A percentile compares a stretch with the other conserved stretches of the same genome.
Evolutionary conservation across 148 eudicot species (phyloP).

Genomic region (Bassia scoparia): DNA sequence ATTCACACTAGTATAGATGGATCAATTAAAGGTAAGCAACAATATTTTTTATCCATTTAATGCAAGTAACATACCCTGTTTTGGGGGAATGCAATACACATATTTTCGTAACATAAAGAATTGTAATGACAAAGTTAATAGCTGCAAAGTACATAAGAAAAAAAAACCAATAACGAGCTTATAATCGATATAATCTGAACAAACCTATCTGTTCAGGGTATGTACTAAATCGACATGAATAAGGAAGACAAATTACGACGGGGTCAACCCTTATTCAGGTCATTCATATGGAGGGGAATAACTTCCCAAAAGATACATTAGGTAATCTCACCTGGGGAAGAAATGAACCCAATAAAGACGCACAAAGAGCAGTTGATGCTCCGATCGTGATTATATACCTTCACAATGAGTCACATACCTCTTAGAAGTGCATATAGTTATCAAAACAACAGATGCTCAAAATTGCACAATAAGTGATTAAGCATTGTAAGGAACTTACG

Average conservation of each 20-base stretch:
- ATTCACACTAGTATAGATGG: neutral
- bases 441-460: neutral
- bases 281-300: neutral
- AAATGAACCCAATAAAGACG: constrained; percentile 90
- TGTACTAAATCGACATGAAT: too few species aligned
- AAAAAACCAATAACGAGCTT: neutral
- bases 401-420: constrained; percentile 22
- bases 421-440: constrained; percentile 9
- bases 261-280: neutral
- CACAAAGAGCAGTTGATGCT: constrained; percentile 83
- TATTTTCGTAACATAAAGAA: neutral
- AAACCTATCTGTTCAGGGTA: too few species aligned
- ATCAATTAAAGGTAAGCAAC: neutral
- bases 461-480: neutral
- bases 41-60: neutral
- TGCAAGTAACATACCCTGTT: neutral
- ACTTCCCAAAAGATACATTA: constrained; percentile 1
- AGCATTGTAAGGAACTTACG: constrained; percentile 51
- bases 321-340: constrained; percentile 68
- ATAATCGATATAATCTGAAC: neutral
- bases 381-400: constrained; percentile 84
- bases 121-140: neutral
- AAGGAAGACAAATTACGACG: neutral
- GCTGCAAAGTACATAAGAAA: neutral
- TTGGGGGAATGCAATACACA: neutral